Evolutionary conservation across 2,329 filamentous ascomycete species (phyloP).

Genomic region (Xylaria sp.): DNA sequence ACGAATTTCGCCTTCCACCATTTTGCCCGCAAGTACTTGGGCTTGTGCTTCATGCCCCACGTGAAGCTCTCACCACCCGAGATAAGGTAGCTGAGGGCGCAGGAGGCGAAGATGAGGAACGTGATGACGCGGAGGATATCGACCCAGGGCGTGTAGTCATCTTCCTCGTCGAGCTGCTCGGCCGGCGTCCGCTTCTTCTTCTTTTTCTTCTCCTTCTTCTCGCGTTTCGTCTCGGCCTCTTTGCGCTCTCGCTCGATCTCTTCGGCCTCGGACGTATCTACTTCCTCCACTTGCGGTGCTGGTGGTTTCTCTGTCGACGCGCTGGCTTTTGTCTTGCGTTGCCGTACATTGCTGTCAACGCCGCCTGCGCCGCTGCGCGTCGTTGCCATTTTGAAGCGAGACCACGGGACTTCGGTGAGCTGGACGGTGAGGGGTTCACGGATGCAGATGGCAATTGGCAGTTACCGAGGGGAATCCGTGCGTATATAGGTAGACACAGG

Average conservation of each 20-base stretch:
- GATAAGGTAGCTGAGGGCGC: constrained; percentile 69
- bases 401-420: not conserved
- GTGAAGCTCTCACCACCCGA: constrained; percentile 64
- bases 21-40: constrained; percentile 55
- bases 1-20: constrained; percentile 59
- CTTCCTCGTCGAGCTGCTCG: constrained; percentile 54
- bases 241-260: constrained; percentile 23
- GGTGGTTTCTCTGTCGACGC: constrained; percentile 15
- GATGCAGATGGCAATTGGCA: not conserved
- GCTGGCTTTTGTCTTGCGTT: constrained; percentile 37
- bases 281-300: constrained; percentile 25
- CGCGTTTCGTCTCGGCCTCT: constrained; percentile 17
- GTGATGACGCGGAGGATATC: constrained; percentile 66
- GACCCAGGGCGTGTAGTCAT: constrained; percentile 49
- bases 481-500: not conserved
- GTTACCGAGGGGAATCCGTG: not conserved
- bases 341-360: constrained; percentile 33
- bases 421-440: not conserved
- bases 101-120: constrained; percentile 61
- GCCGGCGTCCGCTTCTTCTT: constrained; percentile 29
- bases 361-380: constrained; percentile 21
- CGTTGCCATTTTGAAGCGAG: constrained; percentile 16
- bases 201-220: no score
- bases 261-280: constrained; percentile 30
- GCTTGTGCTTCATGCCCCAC: constrained; percentile 58